Conservation (phyloP, 805 yeast genomes). For the Metschnikowia vanudenii region DNA sequence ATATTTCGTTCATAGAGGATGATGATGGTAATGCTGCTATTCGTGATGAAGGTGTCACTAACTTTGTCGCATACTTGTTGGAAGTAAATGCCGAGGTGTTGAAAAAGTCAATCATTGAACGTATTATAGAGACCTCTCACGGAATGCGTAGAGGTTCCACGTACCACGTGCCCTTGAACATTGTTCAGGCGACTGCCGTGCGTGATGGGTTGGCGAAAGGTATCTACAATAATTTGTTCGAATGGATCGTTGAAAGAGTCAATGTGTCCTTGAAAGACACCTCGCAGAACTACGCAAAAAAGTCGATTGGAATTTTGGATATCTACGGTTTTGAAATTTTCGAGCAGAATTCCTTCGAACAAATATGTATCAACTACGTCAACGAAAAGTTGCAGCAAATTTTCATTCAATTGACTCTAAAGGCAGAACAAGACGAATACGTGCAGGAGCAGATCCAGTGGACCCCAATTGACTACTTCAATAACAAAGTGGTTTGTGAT, state of each 20-base stretch:
- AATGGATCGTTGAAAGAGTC: conserved; percentile 94
- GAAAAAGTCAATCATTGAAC: conserved; percentile 66
- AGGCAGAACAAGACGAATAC: conserved; percentile 97
- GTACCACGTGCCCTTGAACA: conserved; percentile 90
- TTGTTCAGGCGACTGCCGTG: conserved; percentile 91
- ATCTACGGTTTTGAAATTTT: conserved; percentile 96
- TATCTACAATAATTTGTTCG: conserved; percentile 85
- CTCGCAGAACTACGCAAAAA: conserved; percentile 34
- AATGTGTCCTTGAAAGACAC: conserved; percentile 66
- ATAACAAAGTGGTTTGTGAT: conserved; percentile 95
- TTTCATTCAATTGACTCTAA: conserved; percentile 90
- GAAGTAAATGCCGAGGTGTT: conserved; percentile 72
- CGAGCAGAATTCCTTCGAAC: conserved; percentile 93
- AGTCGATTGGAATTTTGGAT: conserved; percentile 90
- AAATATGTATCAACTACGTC: conserved; percentile 91
- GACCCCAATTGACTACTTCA: conserved; percentile 96
- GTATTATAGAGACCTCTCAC: conserved; percentile 86
- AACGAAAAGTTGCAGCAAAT: conserved; percentile 96
- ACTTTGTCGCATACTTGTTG: conserved; percentile 87
- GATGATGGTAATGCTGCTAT: conserved; percentile 83
- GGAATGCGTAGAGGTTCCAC: conserved; percentile 90
- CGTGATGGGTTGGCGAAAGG: conserved; percentile 96
- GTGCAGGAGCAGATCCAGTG: conserved; percentile 92
- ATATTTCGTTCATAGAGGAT: conserved; percentile 79
- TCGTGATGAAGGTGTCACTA: conserved; percentile 86